These are phyloP conservation scores for Annulohypoxylon stygium DNA, from an alignment of 495 filamentous ascomycete genomes.

Conservation along the genomic window DNA sequence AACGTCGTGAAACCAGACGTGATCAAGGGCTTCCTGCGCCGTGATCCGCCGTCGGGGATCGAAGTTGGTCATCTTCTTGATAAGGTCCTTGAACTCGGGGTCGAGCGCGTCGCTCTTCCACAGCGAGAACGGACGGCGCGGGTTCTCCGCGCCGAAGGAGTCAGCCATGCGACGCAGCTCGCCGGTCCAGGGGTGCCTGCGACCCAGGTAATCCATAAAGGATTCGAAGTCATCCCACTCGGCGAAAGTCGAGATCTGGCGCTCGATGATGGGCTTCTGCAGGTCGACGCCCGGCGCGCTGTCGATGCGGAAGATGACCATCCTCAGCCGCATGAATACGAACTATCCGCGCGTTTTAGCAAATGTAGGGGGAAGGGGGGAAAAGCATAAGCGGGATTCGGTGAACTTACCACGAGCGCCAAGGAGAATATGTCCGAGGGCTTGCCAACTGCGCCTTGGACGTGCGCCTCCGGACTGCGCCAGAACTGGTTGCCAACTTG, in stretches of 20 bases:
- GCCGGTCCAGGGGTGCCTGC: constrained; percentile 54
- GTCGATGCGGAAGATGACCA: constrained; percentile 59
- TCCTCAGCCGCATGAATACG: constrained; percentile 55
- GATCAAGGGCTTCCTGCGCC: constrained; percentile 51
- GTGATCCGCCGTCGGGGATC: constrained; percentile 52
- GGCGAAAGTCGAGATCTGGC: constrained; percentile 65
- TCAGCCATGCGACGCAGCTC: constrained; percentile 49
- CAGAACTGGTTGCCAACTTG: constrained; percentile 56
- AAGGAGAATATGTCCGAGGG: constrained; percentile 56
- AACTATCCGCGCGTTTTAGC: constrained; percentile 45
- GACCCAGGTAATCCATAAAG: constrained; percentile 54
- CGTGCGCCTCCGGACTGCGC: constrained; percentile 56
- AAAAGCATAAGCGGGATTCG: constrained; percentile 8
- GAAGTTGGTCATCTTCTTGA: constrained; percentile 55
- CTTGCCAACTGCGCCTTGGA: constrained; percentile 50
- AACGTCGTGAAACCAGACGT: constrained; percentile 52
- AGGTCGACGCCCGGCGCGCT: constrained; percentile 61
- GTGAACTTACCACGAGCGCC: constrained; percentile 54
- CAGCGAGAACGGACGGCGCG: constrained; percentile 53
- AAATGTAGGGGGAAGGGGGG: not conserved
- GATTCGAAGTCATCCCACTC: constrained; percentile 56
- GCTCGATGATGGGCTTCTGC: constrained; percentile 58
- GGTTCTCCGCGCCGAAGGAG: constrained; percentile 54
- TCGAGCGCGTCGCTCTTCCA: constrained; percentile 54
- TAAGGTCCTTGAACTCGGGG: constrained; percentile 57